Evolutionary conservation across 371 early-diverging fungal genomes (phyloP).

Genomic region (Thermomucor indicae-seudaticae): DNA sequence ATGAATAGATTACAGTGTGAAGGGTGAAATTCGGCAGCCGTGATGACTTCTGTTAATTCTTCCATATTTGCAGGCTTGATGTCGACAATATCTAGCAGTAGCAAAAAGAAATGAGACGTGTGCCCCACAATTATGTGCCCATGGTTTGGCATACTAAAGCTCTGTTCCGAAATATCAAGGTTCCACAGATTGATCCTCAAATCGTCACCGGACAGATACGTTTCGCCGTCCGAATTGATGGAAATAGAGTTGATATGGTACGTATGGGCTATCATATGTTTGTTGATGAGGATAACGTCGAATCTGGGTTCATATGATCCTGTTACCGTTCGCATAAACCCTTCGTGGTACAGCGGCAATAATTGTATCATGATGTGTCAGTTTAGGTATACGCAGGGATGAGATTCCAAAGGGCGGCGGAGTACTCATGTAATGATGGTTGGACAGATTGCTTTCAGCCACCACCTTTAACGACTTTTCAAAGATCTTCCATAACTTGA

Average conservation of each 20-base stretch:
- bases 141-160: constrained; percentile 76
- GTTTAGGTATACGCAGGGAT: constrained; percentile 82
- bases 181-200: constrained; percentile 99
- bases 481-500: constrained; percentile 99
- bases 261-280: constrained; percentile 95
- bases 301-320: background rate
- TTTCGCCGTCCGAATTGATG: constrained; percentile 96
- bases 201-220: constrained; percentile 97
- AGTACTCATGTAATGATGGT: constrained; percentile 41
- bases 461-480: constrained; percentile 95
- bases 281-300: background rate
- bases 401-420: constrained; percentile 45
- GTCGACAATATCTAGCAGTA: constrained; percentile 89
- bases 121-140: background rate
- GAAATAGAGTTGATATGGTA: constrained; percentile 99
- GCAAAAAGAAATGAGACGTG: background rate
- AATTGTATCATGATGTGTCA: constrained; percentile 92
- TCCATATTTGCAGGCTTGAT: constrained; percentile 99
- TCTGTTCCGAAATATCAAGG: constrained; percentile 92
- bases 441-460: constrained; percentile 78
- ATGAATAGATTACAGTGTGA: constrained; percentile 93
- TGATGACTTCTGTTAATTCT: constrained; percentile 98
- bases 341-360: constrained; percentile 92
- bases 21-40: constrained; percentile 98
- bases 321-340: constrained; percentile 83